phyloP scores from a whole-genome alignment of 2,329 filamentous ascomycete species.

The Pseudocercospora musae region DNA sequence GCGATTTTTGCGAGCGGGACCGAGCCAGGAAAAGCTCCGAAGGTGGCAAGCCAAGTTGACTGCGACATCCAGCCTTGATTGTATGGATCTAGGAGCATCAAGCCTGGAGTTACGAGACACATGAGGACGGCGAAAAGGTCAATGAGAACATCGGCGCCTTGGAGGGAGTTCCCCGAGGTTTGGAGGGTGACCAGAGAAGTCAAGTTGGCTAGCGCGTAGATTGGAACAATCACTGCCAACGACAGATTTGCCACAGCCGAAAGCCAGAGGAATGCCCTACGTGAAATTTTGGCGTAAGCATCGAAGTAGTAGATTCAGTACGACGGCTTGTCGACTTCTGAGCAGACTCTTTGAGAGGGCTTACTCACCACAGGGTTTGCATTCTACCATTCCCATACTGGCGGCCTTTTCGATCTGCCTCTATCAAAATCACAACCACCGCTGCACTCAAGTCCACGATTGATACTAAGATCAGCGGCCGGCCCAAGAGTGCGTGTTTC shows the following conservation, averaged over 20 bases:
- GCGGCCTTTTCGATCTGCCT: neutral
- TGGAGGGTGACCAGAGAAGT: neutral
- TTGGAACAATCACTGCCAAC: neutral
- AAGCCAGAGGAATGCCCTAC: neutral
- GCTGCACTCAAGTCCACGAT: neutral
- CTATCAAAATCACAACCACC: neutral
- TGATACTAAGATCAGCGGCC: neutral
- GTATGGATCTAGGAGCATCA: neutral
- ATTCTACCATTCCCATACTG: neutral
- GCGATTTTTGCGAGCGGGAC: neutral
- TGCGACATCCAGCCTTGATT: neutral
- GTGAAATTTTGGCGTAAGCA: neutral
- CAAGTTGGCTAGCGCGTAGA: neutral
- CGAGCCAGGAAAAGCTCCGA: neutral
- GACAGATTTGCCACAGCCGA: neutral
- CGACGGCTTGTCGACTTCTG: too few species aligned
- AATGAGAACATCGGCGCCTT: neutral
- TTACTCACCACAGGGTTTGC: neutral
- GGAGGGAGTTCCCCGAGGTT: neutral
- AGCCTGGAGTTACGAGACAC: neutral
- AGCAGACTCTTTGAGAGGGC: neutral
- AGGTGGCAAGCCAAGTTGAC: neutral
- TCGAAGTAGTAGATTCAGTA: neutral
- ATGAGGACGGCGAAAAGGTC: neutral
- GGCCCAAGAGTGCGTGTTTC: neutral